These are phyloP conservation scores for Cercospora canescens DNA, from an alignment of 2,329 filamentous ascomycete genomes.

Conservation along the genomic window DNA sequence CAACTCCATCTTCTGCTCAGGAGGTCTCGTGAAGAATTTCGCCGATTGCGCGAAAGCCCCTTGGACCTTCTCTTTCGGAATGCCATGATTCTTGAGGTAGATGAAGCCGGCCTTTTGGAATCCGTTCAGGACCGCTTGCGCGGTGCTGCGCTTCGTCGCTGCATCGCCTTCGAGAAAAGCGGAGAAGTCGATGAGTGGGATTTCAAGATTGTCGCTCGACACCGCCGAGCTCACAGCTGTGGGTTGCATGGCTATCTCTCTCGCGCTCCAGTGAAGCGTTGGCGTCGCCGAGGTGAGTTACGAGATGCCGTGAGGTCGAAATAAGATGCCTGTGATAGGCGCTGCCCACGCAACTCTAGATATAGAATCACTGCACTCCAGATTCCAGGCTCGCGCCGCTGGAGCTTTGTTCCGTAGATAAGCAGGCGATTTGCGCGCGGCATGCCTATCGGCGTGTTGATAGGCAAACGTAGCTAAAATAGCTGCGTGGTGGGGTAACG, in stretches of 20 bases:
- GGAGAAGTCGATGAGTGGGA: constrained; percentile 68
- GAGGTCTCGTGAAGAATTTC: constrained; percentile 67
- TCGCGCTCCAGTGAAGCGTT: background rate
- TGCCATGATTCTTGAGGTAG: constrained; percentile 79
- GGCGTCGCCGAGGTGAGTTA: background rate
- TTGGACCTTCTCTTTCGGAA: constrained; percentile 51
- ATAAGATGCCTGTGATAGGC: constrained; percentile 15
- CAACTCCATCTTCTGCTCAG: constrained; percentile 63
- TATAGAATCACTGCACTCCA: constrained; percentile 10
- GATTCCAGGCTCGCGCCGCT: background rate
- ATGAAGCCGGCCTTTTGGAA: constrained; percentile 89
- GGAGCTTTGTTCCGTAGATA: background rate
- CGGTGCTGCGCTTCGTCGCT: constrained; percentile 51
- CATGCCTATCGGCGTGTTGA: constrained; percentile 11
- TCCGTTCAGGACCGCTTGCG: constrained; percentile 70
- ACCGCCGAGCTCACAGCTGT: constrained; percentile 33
- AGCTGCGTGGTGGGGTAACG: constrained; percentile 10
- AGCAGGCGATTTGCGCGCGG: constrained; percentile 12
- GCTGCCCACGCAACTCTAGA: constrained; percentile 6
- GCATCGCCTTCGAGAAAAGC: constrained; percentile 63
- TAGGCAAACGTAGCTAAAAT: constrained; percentile 10
- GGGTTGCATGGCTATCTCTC: constrained; percentile 19
- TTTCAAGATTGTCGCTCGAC: constrained; percentile 39
- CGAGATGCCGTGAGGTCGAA: constrained; percentile 15
- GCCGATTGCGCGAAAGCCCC: constrained; percentile 52